phyloP scores from a whole-genome alignment of 768 basidiomycete species.

The Leucocoprinus sp. region DNA sequence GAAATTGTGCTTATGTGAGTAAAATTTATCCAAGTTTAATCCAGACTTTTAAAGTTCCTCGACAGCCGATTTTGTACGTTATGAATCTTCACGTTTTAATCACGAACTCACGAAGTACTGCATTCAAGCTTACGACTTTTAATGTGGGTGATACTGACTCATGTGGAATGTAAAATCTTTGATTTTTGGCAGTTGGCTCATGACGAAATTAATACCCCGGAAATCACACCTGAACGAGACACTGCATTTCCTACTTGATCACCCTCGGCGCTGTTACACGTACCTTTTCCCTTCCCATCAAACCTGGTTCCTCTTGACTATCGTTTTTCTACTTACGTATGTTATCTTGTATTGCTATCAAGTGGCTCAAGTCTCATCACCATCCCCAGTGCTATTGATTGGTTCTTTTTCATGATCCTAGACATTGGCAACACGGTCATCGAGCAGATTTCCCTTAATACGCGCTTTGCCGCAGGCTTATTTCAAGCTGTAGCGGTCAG shows the following conservation, averaged over 20 bases:
- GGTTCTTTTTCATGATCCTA: conserved; percentile 82
- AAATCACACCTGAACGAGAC: conserved; percentile 66
- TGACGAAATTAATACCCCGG: conserved; percentile 52
- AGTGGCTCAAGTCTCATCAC: background rate
- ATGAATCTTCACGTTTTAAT: background rate
- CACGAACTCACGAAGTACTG: background rate
- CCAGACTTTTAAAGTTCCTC: background rate
- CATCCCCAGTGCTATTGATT: conserved; percentile 78
- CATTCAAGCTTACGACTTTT: conserved; percentile 62
- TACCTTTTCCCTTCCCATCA: conserved; percentile 91
- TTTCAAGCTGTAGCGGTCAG: conserved; percentile 79
- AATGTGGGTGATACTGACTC: conserved; percentile 50
- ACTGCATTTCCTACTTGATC: conserved; percentile 86
- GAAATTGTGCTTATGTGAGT: conserved; percentile 91
- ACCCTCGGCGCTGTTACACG: conserved; percentile 87
- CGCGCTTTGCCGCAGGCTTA: conserved; percentile 64
- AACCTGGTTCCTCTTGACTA: conserved; percentile 79
- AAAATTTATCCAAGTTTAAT: background rate
- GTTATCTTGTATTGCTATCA: conserved; percentile 16
- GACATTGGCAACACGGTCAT: conserved; percentile 77
- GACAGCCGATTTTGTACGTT: conserved; percentile 79
- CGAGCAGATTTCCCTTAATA: conserved; percentile 58
- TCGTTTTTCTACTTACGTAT: conserved; percentile 66
- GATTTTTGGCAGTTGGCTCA: conserved; percentile 51
- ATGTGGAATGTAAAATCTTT: background rate